Conservation (phyloP, 2,329 filamentous ascomycete genomes). For the Nectriaceae sp. region DNA sequence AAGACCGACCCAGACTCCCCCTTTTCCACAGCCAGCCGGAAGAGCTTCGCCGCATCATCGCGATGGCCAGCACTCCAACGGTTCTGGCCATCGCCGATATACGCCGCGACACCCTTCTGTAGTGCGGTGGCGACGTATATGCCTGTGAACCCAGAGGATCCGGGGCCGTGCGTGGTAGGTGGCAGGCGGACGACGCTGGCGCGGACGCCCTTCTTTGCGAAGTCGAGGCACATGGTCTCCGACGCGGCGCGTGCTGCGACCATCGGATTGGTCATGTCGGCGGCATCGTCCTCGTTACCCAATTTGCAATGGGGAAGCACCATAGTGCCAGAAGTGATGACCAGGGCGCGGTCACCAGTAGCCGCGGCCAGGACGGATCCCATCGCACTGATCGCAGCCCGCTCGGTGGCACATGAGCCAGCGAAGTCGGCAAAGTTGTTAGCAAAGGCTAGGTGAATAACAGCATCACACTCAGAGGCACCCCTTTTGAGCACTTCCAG, state of each 20-base stretch:
- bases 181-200: slow-evolving; percentile 39
- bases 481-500: slow-evolving; percentile 33
- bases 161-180: slow-evolving; percentile 39
- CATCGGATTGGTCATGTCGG: slow-evolving; percentile 7
- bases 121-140: slow-evolving; percentile 28
- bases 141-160: slow-evolving; percentile 31
- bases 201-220: slow-evolving; percentile 33
- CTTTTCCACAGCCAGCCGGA: slow-evolving; percentile 39
- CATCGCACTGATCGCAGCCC: slow-evolving; percentile 38
- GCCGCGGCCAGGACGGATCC: slow-evolving; percentile 33
- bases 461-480: slow-evolving; percentile 36
- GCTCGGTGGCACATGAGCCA: slow-evolving; percentile 28
- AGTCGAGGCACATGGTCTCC: slow-evolving; percentile 26
- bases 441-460: slow-evolving; percentile 44
- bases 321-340: slow-evolving; percentile 40
- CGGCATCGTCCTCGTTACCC: slow-evolving; percentile 31
- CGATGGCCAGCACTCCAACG: slow-evolving; percentile 40
- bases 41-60: slow-evolving; percentile 39
- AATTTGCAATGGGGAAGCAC: slow-evolving; percentile 25
- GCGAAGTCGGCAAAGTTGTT: slow-evolving; percentile 37
- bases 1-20: slow-evolving; percentile 35
- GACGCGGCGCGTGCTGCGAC: slow-evolving; percentile 20
- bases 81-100: slow-evolving; percentile 37
- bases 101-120: slow-evolving; percentile 31
- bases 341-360: slow-evolving; percentile 34